A percentile compares a stretch with the other conserved stretches of the same genome.
Conservation (phyloP, 352 stramenopile species). For the Globisporangium canariense region DNA sequence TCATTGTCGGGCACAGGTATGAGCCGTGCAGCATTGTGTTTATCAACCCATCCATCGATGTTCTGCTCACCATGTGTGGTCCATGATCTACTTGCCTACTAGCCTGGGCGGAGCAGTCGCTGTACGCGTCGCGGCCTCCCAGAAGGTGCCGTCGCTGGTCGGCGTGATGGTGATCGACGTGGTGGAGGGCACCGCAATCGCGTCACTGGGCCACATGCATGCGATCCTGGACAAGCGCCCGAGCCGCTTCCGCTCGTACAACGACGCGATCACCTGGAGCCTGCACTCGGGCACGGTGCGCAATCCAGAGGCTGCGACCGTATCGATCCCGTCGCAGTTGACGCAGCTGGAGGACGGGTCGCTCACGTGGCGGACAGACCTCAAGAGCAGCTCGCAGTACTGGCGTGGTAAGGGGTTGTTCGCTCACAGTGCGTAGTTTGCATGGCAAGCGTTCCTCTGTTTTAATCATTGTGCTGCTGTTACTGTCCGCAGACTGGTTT, state of each 20-base stretch:
- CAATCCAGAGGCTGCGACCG: slow-evolving; percentile 66
- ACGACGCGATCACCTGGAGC: slow-evolving; percentile 81
- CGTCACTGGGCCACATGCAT: slow-evolving; percentile 85
- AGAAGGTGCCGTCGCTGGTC: slow-evolving; percentile 56
- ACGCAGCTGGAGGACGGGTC: slow-evolving; percentile 40
- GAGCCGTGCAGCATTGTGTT: background rate
- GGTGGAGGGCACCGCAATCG: slow-evolving; percentile 83
- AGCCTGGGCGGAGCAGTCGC: slow-evolving; percentile 83
- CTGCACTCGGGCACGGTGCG: slow-evolving; percentile 70
- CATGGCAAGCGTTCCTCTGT: background rate
- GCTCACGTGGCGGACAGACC: slow-evolving; percentile 73
- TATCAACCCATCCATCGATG: background rate
- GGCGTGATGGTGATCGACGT: slow-evolving; percentile 89
- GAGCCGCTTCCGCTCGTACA: slow-evolving; percentile 50
- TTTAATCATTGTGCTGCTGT: background rate
- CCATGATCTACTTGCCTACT: background rate
- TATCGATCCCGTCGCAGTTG: slow-evolving; percentile 84
- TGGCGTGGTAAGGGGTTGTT: slow-evolving; percentile 54
- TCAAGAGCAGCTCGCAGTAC: slow-evolving; percentile 67
- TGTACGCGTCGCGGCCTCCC: slow-evolving; percentile 62
- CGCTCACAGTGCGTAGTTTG: background rate
- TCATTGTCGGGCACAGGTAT: slow-evolving; percentile 81
- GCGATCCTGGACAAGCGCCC: slow-evolving; percentile 73
- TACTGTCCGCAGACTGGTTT: slow-evolving; percentile 65
- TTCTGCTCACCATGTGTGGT: background rate